Percentiles rank a stretch among this genome's conserved stretches.
Conservation (phyloP, 202 grass and related monocot genomes). For the Hordeum pubiflorum region DNA sequence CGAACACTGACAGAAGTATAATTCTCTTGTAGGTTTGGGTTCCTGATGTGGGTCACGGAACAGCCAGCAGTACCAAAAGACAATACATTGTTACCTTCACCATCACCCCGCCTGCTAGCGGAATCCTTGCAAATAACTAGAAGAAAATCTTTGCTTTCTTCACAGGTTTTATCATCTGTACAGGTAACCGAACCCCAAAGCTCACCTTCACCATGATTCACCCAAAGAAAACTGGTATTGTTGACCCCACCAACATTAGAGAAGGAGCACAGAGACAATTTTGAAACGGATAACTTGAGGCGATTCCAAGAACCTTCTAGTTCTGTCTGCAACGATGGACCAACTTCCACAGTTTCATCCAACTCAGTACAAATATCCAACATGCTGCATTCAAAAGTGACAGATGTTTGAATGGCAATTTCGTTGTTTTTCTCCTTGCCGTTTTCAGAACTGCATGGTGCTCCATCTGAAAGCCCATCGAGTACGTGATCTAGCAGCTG, state of each 20-base stretch:
- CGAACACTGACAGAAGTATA: constrained; percentile 67
- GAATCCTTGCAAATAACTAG: constrained; percentile 65
- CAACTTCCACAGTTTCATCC: constrained; percentile 57
- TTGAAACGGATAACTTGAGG: constrained; percentile 62
- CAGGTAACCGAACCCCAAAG: constrained; percentile 59
- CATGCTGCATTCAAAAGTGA: constrained; percentile 58
- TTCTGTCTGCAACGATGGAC: constrained; percentile 76
- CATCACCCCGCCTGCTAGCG: constrained; percentile 67
- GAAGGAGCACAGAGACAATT: constrained; percentile 61
- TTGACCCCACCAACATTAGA: constrained; percentile 73
- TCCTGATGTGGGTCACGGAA: constrained; percentile 64
- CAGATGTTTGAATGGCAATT: constrained; percentile 52
- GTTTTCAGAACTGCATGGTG: constrained; percentile 20
- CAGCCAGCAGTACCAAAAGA: constrained; percentile 66
- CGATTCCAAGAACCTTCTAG: constrained; percentile 69
- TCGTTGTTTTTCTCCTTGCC: constrained; percentile 29
- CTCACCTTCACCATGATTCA: constrained; percentile 81
- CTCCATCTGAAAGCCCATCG: constrained; percentile 46
- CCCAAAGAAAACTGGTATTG: constrained; percentile 54
- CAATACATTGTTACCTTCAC: constrained; percentile 79
- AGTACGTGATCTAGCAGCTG: constrained; percentile 51
- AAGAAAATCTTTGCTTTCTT: constrained; percentile 58
- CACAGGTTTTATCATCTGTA: constrained; percentile 34
- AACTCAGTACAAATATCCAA: constrained; percentile 66
- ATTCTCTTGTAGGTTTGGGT: constrained; percentile 58